Conservation (phyloP, 352 stramenopile species). For the Nothophytophthora sp. region DNA sequence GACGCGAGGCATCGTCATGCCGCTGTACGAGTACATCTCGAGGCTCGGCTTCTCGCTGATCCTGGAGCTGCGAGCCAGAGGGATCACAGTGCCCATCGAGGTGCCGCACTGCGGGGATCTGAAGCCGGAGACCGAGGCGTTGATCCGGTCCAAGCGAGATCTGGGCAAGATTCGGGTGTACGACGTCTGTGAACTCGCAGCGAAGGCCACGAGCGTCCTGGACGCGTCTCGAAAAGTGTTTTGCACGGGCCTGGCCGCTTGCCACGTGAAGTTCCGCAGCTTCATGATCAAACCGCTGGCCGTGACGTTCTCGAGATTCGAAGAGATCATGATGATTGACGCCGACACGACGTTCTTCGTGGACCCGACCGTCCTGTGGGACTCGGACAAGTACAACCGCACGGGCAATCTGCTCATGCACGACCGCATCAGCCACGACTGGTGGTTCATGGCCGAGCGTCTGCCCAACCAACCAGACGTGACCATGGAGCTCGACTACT, state of each 20-base stretch:
- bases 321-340: constrained; percentile 56
- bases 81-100: constrained; percentile 26
- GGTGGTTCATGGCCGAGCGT: constrained; percentile 29
- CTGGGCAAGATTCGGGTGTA: constrained; percentile 22
- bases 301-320: constrained; percentile 42
- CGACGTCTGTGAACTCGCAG: constrained; percentile 25
- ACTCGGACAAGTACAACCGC: constrained; percentile 19
- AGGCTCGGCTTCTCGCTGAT: constrained; percentile 28
- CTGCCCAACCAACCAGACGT: constrained; percentile 9
- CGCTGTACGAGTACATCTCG: constrained; percentile 31
- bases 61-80: constrained; percentile 25
- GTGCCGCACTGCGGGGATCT: constrained; percentile 44
- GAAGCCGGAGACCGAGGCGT: background rate
- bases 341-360: constrained; percentile 45
- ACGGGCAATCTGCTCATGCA: constrained; percentile 53
- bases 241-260: constrained; percentile 20
- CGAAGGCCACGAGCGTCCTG: background rate
- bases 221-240: constrained; percentile 25
- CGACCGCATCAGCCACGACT: constrained; percentile 39
- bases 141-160: constrained; percentile 7
- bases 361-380: constrained; percentile 34
- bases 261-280: constrained; percentile 29
- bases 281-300: constrained; percentile 34
- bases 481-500: constrained; percentile 31
- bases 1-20: constrained; percentile 26